Evolutionary conservation across 208 protist species (phyloP).

Genomic region (Trypanosomatidae sp.): DNA sequence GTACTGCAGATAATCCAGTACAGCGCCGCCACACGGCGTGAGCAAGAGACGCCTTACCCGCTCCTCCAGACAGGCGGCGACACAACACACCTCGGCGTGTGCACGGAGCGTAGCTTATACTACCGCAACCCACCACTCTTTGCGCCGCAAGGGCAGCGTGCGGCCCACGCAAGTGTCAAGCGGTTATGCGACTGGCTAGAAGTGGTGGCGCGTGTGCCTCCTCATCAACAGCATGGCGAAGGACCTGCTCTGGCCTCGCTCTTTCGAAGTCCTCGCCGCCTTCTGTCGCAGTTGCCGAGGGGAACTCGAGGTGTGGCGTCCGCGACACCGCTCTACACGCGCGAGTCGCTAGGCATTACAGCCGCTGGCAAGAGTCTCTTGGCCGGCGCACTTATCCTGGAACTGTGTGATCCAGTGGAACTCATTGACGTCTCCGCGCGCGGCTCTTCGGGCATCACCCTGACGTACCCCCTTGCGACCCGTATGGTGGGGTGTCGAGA

Average conservation of each 20-base stretch:
- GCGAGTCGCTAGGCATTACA: slow-evolving; percentile 46
- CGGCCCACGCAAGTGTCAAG: slow-evolving; percentile 26
- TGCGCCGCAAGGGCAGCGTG: slow-evolving; percentile 28
- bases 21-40: not conserved
- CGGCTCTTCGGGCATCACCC: slow-evolving; percentile 7
- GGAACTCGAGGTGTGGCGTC: not conserved
- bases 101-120: slow-evolving; percentile 81
- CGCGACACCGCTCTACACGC: slow-evolving; percentile 26
- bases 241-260: not conserved
- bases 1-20: slow-evolving; percentile 7
- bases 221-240: not conserved
- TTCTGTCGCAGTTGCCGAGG: not conserved
- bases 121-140: slow-evolving; percentile 71
- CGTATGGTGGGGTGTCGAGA: slow-evolving; percentile 17
- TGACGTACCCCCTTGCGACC: slow-evolving; percentile 18
- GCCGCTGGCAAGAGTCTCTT: slow-evolving; percentile 39
- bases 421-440: slow-evolving; percentile 11
- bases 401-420: slow-evolving; percentile 13
- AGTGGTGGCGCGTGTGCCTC: slow-evolving; percentile 11
- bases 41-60: not conserved
- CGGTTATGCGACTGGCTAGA: slow-evolving; percentile 34
- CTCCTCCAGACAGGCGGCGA: not conserved
- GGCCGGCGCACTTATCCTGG: slow-evolving; percentile 32
- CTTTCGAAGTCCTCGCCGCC: slow-evolving; percentile 11
- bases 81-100: slow-evolving; percentile 9